Base-by-base conservation (phyloP, 768 basidiomycete genomes). In the Pluteus cervinus region DNA sequence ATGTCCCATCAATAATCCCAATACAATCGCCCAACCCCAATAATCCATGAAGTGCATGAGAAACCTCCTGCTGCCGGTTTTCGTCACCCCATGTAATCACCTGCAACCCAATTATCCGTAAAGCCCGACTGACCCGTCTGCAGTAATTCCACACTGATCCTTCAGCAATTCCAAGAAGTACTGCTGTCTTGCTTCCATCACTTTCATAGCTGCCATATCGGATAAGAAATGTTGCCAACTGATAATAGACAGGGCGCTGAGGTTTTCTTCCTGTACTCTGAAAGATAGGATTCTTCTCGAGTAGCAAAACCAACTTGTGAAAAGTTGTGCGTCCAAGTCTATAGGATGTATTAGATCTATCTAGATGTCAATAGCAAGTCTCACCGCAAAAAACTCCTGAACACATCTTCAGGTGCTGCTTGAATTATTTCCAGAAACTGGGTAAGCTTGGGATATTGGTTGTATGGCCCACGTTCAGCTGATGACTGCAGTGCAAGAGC, bases 391-490 rank as follows among this genome's bases (percentile, higher is more conserved):
- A 35, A 29, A 21, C 35, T 26, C 10, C 37, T 25, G 29, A 49
- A 49, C 18, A 36, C 33, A 14, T 25, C 17, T 30, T 49, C 42
- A 9, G 45, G 42, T 16, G 26, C 23, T 31, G 30, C 35, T n/a
- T 46, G 32, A 35, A 37, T 28, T 14, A 30, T 39, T 17, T 33
- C 5, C 31, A 49, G 46, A 33, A 46, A 51, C 29, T 51, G 44
- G 9, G 7, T 30, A 3, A 34, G 46, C 36, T 42, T 39, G 14
- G 29, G 28, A 28, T 40, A 33, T 32, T 46, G 41, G 24, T 49
- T 38, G 24, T 51, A 46, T 7, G 30, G 5, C 16, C 45, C 48
- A 24, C 29, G 14, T 20, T n/a, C n/a, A n/a, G n/a, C n/a, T n/a
- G n/a, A n/a, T n/a, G n/a, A n/a, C n/a, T n/a, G n/a, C n/a, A n/a